Evolutionary conservation across 2,329 filamentous ascomycete genomes (phyloP).

Genomic region (Trichoderma atrobrunneum): DNA sequence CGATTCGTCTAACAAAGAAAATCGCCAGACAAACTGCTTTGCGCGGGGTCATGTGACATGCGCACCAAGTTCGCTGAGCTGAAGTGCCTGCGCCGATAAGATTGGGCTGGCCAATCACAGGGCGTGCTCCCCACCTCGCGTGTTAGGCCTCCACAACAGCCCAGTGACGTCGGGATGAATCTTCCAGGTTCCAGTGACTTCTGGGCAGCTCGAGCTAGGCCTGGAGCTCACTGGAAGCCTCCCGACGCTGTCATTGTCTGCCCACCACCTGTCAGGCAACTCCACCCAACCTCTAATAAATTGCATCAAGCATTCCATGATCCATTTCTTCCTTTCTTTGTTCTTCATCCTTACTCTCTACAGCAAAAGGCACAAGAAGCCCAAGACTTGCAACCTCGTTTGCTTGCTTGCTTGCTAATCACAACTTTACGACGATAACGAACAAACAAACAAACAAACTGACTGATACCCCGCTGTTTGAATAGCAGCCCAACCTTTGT

Average conservation of each 20-base stretch:
- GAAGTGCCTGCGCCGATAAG: slow-evolving; percentile 24
- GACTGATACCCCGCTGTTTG: neutral
- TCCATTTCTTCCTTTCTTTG: neutral
- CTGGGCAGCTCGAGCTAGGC: slow-evolving; percentile 26
- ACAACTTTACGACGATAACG: neutral
- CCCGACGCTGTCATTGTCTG: slow-evolving; percentile 8
- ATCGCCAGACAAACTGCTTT: slow-evolving; percentile 18
- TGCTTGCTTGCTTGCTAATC: slow-evolving; percentile 3
- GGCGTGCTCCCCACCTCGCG: slow-evolving; percentile 24
- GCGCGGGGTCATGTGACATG: slow-evolving; percentile 28
- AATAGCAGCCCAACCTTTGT: neutral
- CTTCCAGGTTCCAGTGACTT: slow-evolving; percentile 34
- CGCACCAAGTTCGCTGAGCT: neutral
- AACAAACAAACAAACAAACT: neutral
- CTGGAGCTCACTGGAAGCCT: slow-evolving; percentile 26
- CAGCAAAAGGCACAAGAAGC: neutral
- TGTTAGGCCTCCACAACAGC: neutral
- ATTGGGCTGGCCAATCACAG: slow-evolving; percentile 25
- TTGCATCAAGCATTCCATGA: neutral
- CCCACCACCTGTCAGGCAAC: slow-evolving; percentile 3
- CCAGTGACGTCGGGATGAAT: slow-evolving; percentile 36
- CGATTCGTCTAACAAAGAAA: slow-evolving; percentile 17
- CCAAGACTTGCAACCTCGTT: neutral
- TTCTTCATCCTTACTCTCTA: neutral
- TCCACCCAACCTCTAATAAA: slow-evolving; percentile 19